Base-by-base conservation (phyloP, 164 flowering plant genomes). In the Stephania cephalantha region DNA sequence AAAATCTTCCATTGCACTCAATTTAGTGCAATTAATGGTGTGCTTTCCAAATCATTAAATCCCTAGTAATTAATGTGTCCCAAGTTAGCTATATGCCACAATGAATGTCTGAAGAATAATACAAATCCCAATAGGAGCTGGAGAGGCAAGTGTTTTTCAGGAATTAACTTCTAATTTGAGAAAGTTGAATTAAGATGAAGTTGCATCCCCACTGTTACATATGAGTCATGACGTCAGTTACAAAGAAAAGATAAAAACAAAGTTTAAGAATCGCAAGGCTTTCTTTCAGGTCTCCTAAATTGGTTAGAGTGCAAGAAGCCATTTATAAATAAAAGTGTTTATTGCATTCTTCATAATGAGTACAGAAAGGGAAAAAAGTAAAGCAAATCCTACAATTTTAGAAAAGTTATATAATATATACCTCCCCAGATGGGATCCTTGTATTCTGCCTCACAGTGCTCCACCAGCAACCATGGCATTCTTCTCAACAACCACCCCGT, bases 391-490 rank as follows among this genome's bases (percentile, higher is more conserved):
- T 61, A 18, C 9, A 61, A 46, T 58, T 55, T 18, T 25, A 35
- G 52, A 67, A 29, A 71, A 73, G 78, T 3, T 20, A 46, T 11
- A 45, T 42, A 35, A 15, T 64, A 79, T 85, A 77, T 78, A 92
- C 98, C 96, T 94, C 97, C 45, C 97, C 95, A 82, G 74, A 70
- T 35, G 96, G 98, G 78, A 94, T 87, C 85, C 86, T 86, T 1
- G 96, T 89, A 77, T 92, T 89, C 85, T 94, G 98, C 79, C 93
- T 90, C 72, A 94, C 96, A 94, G 97, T 70, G 98, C 87, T 61
- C 98, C 98, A 75, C 96, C 97, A 85, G 97, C 97, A 81, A 94
- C 97, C 97, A 94, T 94, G 65, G 87, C 87, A 83, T 94, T 83
- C 79, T 89, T 94, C 84, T 94, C 97, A 48, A 94, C 97, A 78